phyloP scores from a whole-genome alignment of 2,329 filamentous ascomycete genomes.

The Colletotrichum kahawae region DNA sequence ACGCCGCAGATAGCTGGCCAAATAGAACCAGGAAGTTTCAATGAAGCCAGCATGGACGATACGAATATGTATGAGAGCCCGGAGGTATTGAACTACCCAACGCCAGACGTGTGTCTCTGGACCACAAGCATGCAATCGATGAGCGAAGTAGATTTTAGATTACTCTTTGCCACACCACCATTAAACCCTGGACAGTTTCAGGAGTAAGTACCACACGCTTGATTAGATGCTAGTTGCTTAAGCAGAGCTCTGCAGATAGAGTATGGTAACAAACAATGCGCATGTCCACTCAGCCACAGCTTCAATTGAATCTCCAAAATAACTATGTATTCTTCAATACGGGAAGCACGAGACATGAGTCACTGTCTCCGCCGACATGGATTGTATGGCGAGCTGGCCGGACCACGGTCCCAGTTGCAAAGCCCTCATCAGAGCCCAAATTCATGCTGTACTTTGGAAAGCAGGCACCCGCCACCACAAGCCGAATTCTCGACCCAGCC shows the following conservation, averaged over 20 bases:
- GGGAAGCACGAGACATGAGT: neutral
- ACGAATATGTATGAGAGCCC: neutral
- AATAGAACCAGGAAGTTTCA: neutral
- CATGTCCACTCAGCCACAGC: too few species aligned
- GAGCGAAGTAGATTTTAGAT: neutral
- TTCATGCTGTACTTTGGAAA: constrained; percentile 25
- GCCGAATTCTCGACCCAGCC: constrained; percentile 24
- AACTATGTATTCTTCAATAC: neutral
- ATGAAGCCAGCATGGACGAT: neutral
- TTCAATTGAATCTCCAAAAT: neutral
- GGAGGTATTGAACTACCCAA: neutral
- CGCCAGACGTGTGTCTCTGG: neutral
- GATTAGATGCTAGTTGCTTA: neutral
- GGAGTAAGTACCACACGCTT: accelerated
- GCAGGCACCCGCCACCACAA: constrained; percentile 27
- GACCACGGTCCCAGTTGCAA: constrained; percentile 17
- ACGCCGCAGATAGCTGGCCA: accelerated
- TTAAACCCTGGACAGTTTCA: neutral
- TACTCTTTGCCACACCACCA: neutral
- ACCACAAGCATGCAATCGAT: neutral
- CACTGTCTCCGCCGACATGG: neutral
- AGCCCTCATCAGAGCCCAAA: constrained; percentile 24
- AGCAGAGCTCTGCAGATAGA: neutral
- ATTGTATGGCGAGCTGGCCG: constrained; percentile 19
- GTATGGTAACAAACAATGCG: too few species aligned